Evolutionary conservation across 306 rosid species (phyloP), one percentile per base, ranked within the genome.

Genomic region (Begonia peltatifolia): DNA sequence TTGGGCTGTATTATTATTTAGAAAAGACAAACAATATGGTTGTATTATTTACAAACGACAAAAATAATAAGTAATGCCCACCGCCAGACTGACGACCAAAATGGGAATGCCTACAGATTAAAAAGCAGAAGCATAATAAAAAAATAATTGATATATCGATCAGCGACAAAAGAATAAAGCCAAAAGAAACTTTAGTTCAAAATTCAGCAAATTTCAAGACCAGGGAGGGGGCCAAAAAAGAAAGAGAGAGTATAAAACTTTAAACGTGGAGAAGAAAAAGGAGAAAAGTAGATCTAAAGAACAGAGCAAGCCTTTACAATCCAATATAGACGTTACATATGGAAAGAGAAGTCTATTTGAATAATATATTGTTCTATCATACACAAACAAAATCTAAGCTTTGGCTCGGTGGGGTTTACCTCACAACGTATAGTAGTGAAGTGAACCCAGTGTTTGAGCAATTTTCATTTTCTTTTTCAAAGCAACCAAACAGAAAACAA

Each of bases 401-500:
- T 47, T 15, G 15, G n/a, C 16, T 47, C 14, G 2, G 38, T 30
- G 38, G 2, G 38, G 9, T 30, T 25, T 30, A 20, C 38, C 38
- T 30, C 38, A 30, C 0, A 30, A 30, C 38, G 38, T 30, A 5
- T 1, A 30, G 9, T 30, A 7, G 6, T 30, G 38, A 30, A 12
- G 50, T 47, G 16, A 1, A 12, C 6, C 50, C 9, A 13, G 16
- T 47, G 16, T 15, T 42, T 14, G 12, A 10, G 16, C 42, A 22
- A 22, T 10, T 56, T 25, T 16, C n/a, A 9, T 25, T 53, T 35
- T 62, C 59, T 4, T 25, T 62, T 35, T 62, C 59, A 6, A 2
- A 15, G 54, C 41, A 55, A 48, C n/a, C 61, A 25, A 56, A 65
- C 59, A 20, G 13, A n/a, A n/a, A n/a, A 30, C 38, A 14, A 52